Conservation (phyloP, 2,329 filamentous ascomycete species). For the Bipolaris bicolor region DNA sequence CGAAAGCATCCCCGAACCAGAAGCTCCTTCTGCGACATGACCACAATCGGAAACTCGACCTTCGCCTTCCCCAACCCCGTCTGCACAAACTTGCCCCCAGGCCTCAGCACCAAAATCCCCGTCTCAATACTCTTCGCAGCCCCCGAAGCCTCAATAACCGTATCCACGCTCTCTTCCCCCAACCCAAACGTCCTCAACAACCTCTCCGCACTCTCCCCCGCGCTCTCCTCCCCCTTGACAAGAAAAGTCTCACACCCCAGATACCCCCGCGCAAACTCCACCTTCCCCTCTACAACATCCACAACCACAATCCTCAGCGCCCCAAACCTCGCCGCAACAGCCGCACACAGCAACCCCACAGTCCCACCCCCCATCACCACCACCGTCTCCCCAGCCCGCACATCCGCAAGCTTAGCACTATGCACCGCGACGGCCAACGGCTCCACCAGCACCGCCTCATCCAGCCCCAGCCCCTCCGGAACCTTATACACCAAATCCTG, state of each 20-base stretch:
- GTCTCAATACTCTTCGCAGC: constrained; percentile 85
- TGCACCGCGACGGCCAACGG: constrained; percentile 87
- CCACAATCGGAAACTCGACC: constrained; percentile 93
- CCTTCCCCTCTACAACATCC: constrained; percentile 82
- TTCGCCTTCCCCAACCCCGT: constrained; percentile 92
- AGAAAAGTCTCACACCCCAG: constrained; percentile 73
- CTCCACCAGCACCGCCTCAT: constrained; percentile 87
- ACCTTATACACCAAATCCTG: constrained; percentile 95
- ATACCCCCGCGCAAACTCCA: constrained; percentile 80
- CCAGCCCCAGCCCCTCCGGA: constrained; percentile 77
- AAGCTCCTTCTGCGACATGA: constrained; percentile 84
- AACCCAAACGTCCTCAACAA: constrained; percentile 65
- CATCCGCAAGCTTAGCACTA: constrained; percentile 77
- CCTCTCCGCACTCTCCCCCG: constrained; percentile 70
- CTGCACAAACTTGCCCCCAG: constrained; percentile 93
- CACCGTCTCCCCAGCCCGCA: constrained; percentile 82
- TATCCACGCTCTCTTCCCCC: constrained; percentile 67
- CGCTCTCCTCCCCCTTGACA: constrained; percentile 62
- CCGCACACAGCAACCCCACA: constrained; percentile 83
- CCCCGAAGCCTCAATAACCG: constrained; percentile 90
- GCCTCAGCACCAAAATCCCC: constrained; percentile 85
- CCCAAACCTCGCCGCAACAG: constrained; percentile 69
- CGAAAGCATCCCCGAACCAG: constrained; percentile 44
- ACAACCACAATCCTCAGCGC: constrained; percentile 89
- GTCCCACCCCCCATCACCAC: constrained; percentile 90